Base-by-base conservation (phyloP, 495 filamentous ascomycete genomes). In the Terfezia claveryi region DNA sequence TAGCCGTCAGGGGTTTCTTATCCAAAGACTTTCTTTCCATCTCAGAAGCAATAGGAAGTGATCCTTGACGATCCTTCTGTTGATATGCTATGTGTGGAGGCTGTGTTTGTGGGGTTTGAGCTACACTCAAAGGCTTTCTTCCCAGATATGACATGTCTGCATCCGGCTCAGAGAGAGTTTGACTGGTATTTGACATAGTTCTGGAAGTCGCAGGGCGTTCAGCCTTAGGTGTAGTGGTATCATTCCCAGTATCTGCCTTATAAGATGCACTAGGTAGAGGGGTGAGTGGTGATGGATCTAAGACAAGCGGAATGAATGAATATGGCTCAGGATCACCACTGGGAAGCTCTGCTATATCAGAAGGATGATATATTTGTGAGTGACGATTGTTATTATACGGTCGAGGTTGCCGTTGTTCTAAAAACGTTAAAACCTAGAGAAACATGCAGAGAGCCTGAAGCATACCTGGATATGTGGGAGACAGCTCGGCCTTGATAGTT, bases 61-160 rank as follows among this genome's bases (percentile, higher is more conserved):
- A 51, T 12, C 11, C 49, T 61, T 85, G 78, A 50, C 85, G 76
- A 0, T 79, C 79, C 64, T 87, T 88, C 62, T 92, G 85, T 66
- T 93, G 87, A 65, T 84, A 92, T 38, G 85, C 84, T 63, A 94
- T 93, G 67, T 96, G 87, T 37, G 87, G 85, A 8, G 83, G 64
- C 27, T 32, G 27, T 1, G 7, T 32, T 32, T 32, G 27, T 32
- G 27, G 27, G 8, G 41, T 2, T 20, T 46, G 41, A 20, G 41
- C 17, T 14, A 46, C 17, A 46, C 0, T 4, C 17, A 20, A 0
- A 20, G 41, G 41, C 41, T 46, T 46, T 8, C 41, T 14, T 46
- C 41, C 41, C 41, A 46, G 4, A 20, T 20, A 14, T 46, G 12
- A 14, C 41, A 46, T 20, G 4, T 20, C 41, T 14, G 41, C 12